Base-by-base conservation (phyloP, 352 stramenopile species). In the Pythium rhizo-oryzae region DNA sequence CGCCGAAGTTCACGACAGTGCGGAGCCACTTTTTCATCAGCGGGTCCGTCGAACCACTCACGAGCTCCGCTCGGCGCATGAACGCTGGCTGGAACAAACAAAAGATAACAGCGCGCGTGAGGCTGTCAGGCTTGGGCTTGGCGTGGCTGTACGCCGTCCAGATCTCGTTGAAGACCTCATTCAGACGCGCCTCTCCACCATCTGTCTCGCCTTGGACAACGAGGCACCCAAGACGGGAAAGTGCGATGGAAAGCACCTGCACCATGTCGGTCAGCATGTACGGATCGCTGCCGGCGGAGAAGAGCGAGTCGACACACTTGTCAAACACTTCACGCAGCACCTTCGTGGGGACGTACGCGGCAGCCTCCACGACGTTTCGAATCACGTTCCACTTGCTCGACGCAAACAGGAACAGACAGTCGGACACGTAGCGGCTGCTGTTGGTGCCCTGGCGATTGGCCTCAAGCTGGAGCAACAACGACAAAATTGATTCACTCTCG, bases 21-120 rank as follows among this genome's bases (percentile, higher is more conserved):
- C 67, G 64, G 30, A 92, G 76, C 85, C 84, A 93, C 33, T 67
- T 71, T 64, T 90, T 91, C 55, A 92, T 78, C 13, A 78, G 66
- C 21, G 65, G 53, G 18, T 37, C 21, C 16, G 76, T 30, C 7
- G 62, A 54, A 15, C 37, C 49, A 4, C 62, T 62, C 0, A 67
- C 63, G 1, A 84, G 65, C 28, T 60, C 55, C 4, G 43, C 25
- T 11, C 8, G 61, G 56, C 89, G 49, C 23, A 93, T 51, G 61
- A 95, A 90, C 15, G 74, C 72, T 0, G 84, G 87, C 62, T 92
- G 87, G 74, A 94, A 91, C 23, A 92, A 65, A 23, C 83, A 92
- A 39, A 72, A 75, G 25, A 95, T 67, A 0, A 95, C 80, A 8
- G 81, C 82, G 55, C 78, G 76, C 9, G 85, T 92, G 21, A 95